Evolutionary conservation across 208 protist species (phyloP).

Genomic region (Acanthamoeba healyi): DNA sequence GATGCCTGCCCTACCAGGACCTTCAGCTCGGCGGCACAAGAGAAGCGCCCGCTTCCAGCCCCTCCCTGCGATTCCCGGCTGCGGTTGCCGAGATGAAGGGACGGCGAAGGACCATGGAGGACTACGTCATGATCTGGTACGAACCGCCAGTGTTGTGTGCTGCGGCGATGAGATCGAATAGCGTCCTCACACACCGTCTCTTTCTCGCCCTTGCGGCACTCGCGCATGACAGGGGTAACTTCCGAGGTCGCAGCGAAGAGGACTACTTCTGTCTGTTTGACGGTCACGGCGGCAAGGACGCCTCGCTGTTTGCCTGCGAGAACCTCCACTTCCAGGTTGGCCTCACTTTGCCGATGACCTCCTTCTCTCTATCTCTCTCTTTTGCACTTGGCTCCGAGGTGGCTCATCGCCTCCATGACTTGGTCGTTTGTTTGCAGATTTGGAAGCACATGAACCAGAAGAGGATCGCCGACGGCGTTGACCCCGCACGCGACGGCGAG

Average conservation of each 20-base stretch:
- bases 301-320: conserved; percentile 17
- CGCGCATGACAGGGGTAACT: conserved; percentile 80
- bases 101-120: conserved; percentile 27
- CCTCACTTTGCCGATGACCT: neutral
- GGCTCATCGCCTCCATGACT: neutral
- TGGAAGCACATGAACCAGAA: conserved; percentile 50
- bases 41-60: neutral
- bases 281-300: conserved; percentile 78
- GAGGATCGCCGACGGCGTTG: neutral
- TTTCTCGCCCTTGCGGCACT: no score
- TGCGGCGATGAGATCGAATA: no score
- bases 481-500: neutral
- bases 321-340: conserved; percentile 70
- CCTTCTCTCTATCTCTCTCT: neutral
- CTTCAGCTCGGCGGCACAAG: neutral
- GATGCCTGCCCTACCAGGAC: neutral
- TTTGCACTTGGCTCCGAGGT: neutral
- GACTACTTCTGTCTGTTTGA: conserved; percentile 87
- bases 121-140: conserved; percentile 50
- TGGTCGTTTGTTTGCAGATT: neutral
- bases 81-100: conserved; percentile 31
- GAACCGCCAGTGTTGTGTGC: no score
- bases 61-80: neutral
- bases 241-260: conserved; percentile 80
- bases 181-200: no score